phyloP scores from a whole-genome alignment of 2,329 filamentous ascomycete genomes.

The Verticillium nonalfalfae region DNA sequence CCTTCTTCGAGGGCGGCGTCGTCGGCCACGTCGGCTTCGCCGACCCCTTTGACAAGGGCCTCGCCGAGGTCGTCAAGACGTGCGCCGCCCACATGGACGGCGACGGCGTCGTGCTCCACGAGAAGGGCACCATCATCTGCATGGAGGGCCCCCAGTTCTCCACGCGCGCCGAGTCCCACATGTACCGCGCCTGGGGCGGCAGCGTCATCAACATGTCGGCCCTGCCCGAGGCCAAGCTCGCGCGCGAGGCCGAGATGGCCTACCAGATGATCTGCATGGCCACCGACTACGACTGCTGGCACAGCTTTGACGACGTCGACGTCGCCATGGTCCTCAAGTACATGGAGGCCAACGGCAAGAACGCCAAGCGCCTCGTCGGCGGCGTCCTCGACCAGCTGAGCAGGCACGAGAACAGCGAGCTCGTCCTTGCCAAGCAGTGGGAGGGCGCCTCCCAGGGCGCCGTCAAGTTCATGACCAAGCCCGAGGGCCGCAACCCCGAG shows the following conservation, averaged over 20 bases:
- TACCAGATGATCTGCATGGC: constrained; percentile 99
- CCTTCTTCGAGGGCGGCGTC: constrained; percentile 88
- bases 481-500: constrained; percentile 64
- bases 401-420: constrained; percentile 66
- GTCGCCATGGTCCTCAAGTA: constrained; percentile 96
- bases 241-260: constrained; percentile 89
- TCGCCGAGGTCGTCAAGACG: constrained; percentile 69
- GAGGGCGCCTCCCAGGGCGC: constrained; percentile 71
- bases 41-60: constrained; percentile 80
- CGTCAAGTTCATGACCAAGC: constrained; percentile 75
- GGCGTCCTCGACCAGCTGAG: constrained; percentile 82
- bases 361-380: constrained; percentile 78
- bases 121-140: constrained; percentile 78
- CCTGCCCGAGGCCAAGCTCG: constrained; percentile 91
- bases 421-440: constrained; percentile 77
- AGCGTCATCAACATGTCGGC: constrained; percentile 98
- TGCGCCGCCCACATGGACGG: constrained; percentile 74
- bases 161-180: constrained; percentile 88
- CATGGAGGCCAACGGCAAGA: constrained; percentile 89
- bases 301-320: constrained; percentile 73
- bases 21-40: constrained; percentile 94
- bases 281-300: constrained; percentile 99
- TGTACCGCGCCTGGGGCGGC: constrained; percentile 93
- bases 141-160: constrained; percentile 99
- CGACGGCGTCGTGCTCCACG: constrained; percentile 78